Conservation (phyloP, 805 yeast genomes). For the Saccharomyces cerevisiae region DNA sequence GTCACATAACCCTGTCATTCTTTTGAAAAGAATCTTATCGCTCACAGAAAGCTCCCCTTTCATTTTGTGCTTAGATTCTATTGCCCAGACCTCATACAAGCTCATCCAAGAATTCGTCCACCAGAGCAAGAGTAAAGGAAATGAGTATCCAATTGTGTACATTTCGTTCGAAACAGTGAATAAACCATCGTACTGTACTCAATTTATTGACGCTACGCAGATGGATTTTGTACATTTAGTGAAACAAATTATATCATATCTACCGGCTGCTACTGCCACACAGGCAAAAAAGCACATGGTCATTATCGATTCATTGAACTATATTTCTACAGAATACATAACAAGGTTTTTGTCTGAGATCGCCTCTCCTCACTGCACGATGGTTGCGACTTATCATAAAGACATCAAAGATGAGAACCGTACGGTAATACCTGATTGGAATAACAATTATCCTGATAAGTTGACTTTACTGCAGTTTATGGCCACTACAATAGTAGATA, state of each 20-base stretch:
- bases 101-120: constrained; percentile 52
- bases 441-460: constrained; percentile 42
- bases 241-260: constrained; percentile 14
- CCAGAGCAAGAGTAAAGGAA: constrained; percentile 24
- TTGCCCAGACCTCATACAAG: constrained; percentile 55
- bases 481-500: constrained; percentile 65
- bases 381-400: constrained; percentile 43
- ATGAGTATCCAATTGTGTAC: constrained; percentile 36
- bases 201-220: constrained; percentile 40
- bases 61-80: constrained; percentile 57
- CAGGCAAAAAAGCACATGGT: constrained; percentile 34
- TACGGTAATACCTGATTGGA: background rate
- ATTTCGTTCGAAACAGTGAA: constrained; percentile 62
- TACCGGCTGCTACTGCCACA: constrained; percentile 15
- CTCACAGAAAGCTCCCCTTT: constrained; percentile 72
- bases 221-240: constrained; percentile 12
- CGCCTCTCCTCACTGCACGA: constrained; percentile 38
- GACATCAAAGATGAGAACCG: constrained; percentile 26
- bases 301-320: constrained; percentile 63
- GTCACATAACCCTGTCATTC: constrained; percentile 40
- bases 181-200: constrained; percentile 42
- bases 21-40: constrained; percentile 58
- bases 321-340: constrained; percentile 39
- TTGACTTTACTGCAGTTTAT: constrained; percentile 52
- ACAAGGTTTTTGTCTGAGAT: constrained; percentile 44